Percentiles rank a stretch among this genome's conserved stretches.
Evolutionary conservation across 1,284 basidiomycete species (phyloP).

Genomic region (Fomitopsis betulina): DNA sequence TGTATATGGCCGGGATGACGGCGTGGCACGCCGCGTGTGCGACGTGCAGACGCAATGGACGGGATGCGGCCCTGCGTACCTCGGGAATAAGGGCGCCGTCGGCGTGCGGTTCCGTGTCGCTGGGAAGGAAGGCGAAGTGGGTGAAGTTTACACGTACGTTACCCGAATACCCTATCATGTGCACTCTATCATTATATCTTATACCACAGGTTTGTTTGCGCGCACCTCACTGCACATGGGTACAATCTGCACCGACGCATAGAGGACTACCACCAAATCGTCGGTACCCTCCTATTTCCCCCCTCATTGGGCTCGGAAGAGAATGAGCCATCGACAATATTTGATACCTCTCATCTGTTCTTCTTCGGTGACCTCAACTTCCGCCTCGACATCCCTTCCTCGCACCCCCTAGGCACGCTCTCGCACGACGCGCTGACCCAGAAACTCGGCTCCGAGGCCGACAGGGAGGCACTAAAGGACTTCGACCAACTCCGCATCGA

Average conservation of each 20-base stretch:
- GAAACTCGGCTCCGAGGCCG: conserved; percentile 46
- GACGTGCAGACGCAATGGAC: conserved; percentile 77
- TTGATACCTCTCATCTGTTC: conserved; percentile 81
- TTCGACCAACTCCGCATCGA: conserved; percentile 76
- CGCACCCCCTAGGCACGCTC: conserved; percentile 37
- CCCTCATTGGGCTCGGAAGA: conserved; percentile 41
- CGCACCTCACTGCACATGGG: conserved; percentile 88
- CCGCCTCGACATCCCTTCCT: conserved; percentile 49
- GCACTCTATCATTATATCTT: neutral
- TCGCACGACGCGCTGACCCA: conserved; percentile 33
- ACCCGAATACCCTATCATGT: neutral
- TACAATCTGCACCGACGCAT: conserved; percentile 70
- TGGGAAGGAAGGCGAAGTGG: conserved; percentile 46
- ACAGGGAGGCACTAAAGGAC: conserved; percentile 62
- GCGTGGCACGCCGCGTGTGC: conserved; percentile 52
- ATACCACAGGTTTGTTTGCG: conserved; percentile 77
- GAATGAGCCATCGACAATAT: conserved; percentile 54
- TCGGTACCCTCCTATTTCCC: conserved; percentile 78
- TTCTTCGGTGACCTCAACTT: conserved; percentile 91
- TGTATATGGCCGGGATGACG: conserved; percentile 75
- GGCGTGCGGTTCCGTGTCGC: conserved; percentile 80
- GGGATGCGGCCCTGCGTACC: conserved; percentile 67
- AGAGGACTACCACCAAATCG: conserved; percentile 80
- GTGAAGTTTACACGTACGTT: conserved; percentile 81
- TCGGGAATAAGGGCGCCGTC: conserved; percentile 97